These are phyloP conservation scores for Dictyostelium intermedium DNA, from an alignment of 78 protist species.

Conservation along the genomic window DNA sequence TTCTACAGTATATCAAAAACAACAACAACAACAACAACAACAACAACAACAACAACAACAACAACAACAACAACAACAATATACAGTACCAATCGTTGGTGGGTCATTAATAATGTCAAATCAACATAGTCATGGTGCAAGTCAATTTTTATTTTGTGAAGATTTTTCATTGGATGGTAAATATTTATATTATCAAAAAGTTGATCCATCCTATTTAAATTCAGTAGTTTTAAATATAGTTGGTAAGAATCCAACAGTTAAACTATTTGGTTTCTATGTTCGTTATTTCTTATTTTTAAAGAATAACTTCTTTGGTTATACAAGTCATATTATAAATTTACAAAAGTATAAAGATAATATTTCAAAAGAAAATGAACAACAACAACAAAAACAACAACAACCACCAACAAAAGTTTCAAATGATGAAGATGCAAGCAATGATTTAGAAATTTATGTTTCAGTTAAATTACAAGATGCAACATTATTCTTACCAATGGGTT, in stretches of 20 bases:
- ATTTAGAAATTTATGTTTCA: constrained; percentile 62
- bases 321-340: constrained; percentile 62
- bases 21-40: not conserved
- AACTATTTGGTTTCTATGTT: constrained; percentile 73
- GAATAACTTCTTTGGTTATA: constrained; percentile 76
- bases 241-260: constrained; percentile 43
- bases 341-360: constrained; percentile 69
- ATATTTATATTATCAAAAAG: constrained; percentile 61
- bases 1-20: too few species aligned
- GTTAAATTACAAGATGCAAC: constrained; percentile 56
- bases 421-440: not conserved
- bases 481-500: constrained; percentile 45
- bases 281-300: constrained; percentile 64
- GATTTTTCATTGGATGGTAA: constrained; percentile 55
- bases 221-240: constrained; percentile 60
- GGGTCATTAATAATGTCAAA: not conserved
- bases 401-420: not conserved
- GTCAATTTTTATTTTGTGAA: constrained; percentile 44
- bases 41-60: not conserved
- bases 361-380: constrained; percentile 3
- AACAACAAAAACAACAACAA: not conserved
- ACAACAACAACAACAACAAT: not conserved
- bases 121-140: not conserved
- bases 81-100: not conserved
- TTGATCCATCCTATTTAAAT: constrained; percentile 61